A percentile compares a stretch with the other conserved stretches of the same genome.
phyloP scores from a whole-genome alignment of 352 stramenopile genomes.

The Pythium dissotocum region DNA sequence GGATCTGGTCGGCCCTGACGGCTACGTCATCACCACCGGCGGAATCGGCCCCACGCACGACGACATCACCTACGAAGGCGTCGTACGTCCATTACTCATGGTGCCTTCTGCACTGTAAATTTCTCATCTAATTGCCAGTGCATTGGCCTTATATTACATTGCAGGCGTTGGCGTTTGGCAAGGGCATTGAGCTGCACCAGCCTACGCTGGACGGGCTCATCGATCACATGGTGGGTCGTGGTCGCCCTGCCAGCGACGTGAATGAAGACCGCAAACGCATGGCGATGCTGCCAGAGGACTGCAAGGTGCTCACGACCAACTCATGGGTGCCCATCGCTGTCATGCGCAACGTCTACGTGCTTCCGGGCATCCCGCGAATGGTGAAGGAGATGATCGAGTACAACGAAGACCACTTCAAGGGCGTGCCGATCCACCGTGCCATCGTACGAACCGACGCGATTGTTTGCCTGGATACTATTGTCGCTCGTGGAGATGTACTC shows the following conservation, averaged over 20 bases:
- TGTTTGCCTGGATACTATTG: too few relatives aligned
- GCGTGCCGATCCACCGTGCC: conserved; percentile 73
- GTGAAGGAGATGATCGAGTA: conserved; percentile 79
- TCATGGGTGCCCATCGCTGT: conserved; percentile 76
- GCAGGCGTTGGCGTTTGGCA: conserved; percentile 76
- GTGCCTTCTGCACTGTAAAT: not conserved
- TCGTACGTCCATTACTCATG: conserved; percentile 35
- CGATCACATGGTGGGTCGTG: conserved; percentile 41
- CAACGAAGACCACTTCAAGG: conserved; percentile 79
- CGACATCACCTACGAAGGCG: conserved; percentile 87
- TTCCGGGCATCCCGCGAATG: conserved; percentile 78
- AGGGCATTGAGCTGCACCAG: conserved; percentile 65
- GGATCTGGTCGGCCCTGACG: conserved; percentile 64
- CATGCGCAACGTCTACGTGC: conserved; percentile 83
- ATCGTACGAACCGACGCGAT: conserved; percentile 46
- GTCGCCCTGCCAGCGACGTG: conserved; percentile 36
- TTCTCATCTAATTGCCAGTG: not conserved
- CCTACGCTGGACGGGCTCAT: conserved; percentile 59
- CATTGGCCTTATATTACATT: not conserved
- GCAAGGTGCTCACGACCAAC: conserved; percentile 51
- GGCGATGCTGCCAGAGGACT: conserved; percentile 65
- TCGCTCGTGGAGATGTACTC: too few relatives aligned
- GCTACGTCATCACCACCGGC: conserved; percentile 86
- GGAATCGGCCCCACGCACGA: conserved; percentile 86
- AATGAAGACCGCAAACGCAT: conserved; percentile 79